Percentiles rank a stretch among this genome's conserved stretches.
phyloP scores from a whole-genome alignment of 176 grass and related monocot species.

The Canna indica region DNA sequence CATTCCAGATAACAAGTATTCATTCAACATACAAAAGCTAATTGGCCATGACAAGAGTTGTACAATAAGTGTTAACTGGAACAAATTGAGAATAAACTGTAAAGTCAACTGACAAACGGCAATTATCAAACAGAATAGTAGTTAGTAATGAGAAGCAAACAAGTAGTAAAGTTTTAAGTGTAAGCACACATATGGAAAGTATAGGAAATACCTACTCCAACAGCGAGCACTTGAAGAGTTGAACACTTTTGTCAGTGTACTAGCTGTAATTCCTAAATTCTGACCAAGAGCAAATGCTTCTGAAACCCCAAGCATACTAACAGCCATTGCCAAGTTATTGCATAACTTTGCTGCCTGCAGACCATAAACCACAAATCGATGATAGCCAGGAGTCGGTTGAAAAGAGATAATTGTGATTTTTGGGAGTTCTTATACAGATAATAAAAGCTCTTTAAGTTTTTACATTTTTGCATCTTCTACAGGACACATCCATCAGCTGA shows the following conservation, averaged over 20 bases:
- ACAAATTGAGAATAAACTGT: neutral
- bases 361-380: constrained; percentile 9
- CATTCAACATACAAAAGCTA: no score
- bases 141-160: no score
- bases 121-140: no score
- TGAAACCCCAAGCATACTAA: constrained; percentile 87
- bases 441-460: neutral
- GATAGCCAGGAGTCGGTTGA: neutral
- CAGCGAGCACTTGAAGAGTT: constrained; percentile 92
- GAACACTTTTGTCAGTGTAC: constrained; percentile 69
- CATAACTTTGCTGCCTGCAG: constrained; percentile 88
- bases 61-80: no score
- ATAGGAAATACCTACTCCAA: constrained; percentile 75
- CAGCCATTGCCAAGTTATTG: constrained; percentile 92
- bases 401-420: neutral
- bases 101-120: no score
- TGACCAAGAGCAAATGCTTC: constrained; percentile 94
- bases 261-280: constrained; percentile 73
- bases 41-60: no score
- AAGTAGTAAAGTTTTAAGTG: neutral
- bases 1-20: no score
- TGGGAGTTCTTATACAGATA: neutral
- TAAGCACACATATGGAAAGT: neutral
- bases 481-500: neutral
- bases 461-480: neutral